Conservation (phyloP, 371 early-diverging fungal genomes). For the Lichtheimia hyalospora region DNA sequence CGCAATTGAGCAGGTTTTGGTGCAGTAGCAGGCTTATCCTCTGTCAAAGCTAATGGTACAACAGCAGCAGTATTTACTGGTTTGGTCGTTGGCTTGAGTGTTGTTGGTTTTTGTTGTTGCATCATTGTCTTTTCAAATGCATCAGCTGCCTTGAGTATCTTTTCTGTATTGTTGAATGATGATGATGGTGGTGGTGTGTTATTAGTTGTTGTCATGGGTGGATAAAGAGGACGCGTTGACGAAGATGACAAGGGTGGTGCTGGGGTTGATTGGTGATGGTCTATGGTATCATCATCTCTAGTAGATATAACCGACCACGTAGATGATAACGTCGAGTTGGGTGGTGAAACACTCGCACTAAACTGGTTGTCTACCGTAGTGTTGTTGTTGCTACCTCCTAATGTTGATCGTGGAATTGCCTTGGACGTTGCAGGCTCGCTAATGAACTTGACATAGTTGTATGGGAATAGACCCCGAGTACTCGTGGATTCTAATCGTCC, state of each 20-base stretch:
- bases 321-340: conserved; percentile 16
- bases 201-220: background rate
- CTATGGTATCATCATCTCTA: background rate
- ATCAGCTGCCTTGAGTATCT: conserved; percentile 5
- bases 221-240: background rate
- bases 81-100: background rate
- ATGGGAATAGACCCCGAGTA: conserved; percentile 54
- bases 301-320: conserved; percentile 28
- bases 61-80: background rate
- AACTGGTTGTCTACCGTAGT: background rate
- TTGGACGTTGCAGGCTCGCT: conserved; percentile 13
- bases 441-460: conserved; percentile 54
- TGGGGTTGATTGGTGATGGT: background rate
- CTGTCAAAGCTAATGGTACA: background rate
- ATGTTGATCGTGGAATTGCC: background rate
- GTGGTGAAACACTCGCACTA: conserved; percentile 14
- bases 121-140: conserved; percentile 31
- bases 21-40: conserved; percentile 4
- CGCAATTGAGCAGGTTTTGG: conserved; percentile 11
- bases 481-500: conserved; percentile 49
- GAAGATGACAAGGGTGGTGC: too few species aligned
- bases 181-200: background rate
- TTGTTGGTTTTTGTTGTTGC: background rate
- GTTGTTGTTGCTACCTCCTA: background rate
- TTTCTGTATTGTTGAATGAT: conserved; percentile 5